Evolutionary conservation across 352 stramenopile genomes (phyloP).

Genomic region (Globisporangium uncinulatum): DNA sequence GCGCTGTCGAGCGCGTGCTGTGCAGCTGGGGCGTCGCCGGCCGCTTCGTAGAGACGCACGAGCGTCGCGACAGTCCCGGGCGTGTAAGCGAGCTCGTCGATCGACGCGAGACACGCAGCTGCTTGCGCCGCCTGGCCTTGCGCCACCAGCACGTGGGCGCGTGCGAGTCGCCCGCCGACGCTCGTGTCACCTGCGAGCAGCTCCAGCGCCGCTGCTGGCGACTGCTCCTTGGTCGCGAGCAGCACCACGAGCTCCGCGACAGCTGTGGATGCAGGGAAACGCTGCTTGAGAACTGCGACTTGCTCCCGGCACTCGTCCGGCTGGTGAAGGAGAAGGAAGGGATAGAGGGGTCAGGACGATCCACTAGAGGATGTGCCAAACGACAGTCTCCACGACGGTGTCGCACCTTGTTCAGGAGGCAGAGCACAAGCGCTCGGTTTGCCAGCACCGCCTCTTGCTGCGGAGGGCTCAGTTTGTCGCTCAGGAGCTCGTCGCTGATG

Average conservation of each 20-base stretch:
- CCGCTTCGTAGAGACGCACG: conserved; percentile 65
- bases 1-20: conserved; percentile 48
- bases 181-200: conserved; percentile 40
- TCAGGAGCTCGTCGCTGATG: conserved; percentile 44
- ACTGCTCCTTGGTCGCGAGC: conserved; percentile 62
- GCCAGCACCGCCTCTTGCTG: conserved; percentile 74
- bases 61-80: conserved; percentile 78
- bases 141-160: conserved; percentile 68
- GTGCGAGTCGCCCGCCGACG: conserved; percentile 52
- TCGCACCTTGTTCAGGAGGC: conserved; percentile 67
- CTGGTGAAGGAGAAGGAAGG: conserved; percentile 12
- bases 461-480: conserved; percentile 46
- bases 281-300: conserved; percentile 44
- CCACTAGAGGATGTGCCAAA: conserved; percentile 1
- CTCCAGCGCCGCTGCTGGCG: conserved; percentile 41
- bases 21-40: conserved; percentile 39
- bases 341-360: background rate
- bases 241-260: conserved; percentile 62
- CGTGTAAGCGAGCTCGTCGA: conserved; percentile 53
- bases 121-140: conserved; percentile 30
- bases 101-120: conserved; percentile 53
- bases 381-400: background rate
- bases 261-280: conserved; percentile 51
- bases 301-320: conserved; percentile 57
- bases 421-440: conserved; percentile 68